Evolutionary conservation across 1,139 yeast genomes (phyloP), one percentile per base, ranked within the genome.

Genomic region (Candida anutae): DNA sequence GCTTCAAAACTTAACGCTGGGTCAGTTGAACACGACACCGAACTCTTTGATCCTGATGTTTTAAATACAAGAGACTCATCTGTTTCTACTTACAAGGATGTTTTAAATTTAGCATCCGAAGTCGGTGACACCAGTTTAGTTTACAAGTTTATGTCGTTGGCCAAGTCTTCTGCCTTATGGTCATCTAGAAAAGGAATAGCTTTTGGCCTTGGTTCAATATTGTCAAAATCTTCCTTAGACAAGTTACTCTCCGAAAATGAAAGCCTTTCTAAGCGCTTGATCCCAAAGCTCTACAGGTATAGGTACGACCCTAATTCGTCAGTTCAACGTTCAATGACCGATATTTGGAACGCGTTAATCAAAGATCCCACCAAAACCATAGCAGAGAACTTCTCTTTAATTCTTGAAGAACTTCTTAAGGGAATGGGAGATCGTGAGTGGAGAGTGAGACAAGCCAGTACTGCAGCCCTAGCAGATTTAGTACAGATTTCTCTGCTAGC

Each of bases 51-150:
- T 25, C 78, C 84, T 1, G 95, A 94, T 23, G 66, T 74, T 5
- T 55, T 88, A 42, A 78, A 72, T 28, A 84, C 95, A 0, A 81
- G 80, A 27, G 93, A 83, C 39, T 90, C 88, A 1, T 81, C 94
- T 0, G 77, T 88, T 3, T 82, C 94, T 0, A 87, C 96, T 0
- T 88, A 88, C 46, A 83, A 81, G 43, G 93, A 81, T 51, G 85
- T 88, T 18, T 60, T 88, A 40, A 81, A 67, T 42, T 62, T 90
- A 28, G 97, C 97, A 0, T 77, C 93, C 2, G 97, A 90, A 46
- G 93, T 87, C 4, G 97, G 97, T 23, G 96, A 90, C 51, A 95
- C 97, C 13, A 74, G 94, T 45, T 68, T 90, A 41, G 95, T 90
- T 5, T 90, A 90, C 53, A 84, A 87, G 45, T 90, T 90, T 47